Evolutionary conservation across 345 rosid species (phyloP), one percentile per base, ranked within the genome.

Genomic region (Gossypioides kirkii): DNA sequence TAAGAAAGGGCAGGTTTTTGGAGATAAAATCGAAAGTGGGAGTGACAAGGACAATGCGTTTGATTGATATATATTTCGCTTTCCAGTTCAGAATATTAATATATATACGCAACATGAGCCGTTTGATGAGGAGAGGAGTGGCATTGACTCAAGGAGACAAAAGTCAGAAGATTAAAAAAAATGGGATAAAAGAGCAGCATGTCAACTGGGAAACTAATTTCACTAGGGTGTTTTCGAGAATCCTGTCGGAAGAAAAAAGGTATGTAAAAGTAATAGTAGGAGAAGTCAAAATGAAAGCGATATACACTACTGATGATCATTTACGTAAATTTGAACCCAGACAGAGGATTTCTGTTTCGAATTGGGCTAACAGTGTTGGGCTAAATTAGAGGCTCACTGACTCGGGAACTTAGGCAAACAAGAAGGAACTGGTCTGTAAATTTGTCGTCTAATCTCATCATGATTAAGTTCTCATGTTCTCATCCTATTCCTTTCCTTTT

Each of bases 131-230:
- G 17, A 11, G 70, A n/a, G 6, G 8, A 28, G 8, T 10, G 68
- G 38, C 25, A 41, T 62, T 62, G 68, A 49, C 36, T 65, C 2
- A 43, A 63, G 20, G 9, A 6, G 5, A 0, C 0, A 65, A 43
- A 65, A 43, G 53, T n/a, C 68, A 22, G 18, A 10, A 63, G 14
- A 26, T 64, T 42, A 14, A 14, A 50, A 46, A 46, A 16, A 50
- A 50, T 10, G 13, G 17, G 53, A 43, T 43, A 43, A 65, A 42
- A 65, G 70, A 65, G 28, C 53, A 65, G 70, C n/a, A 65, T 65
- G 70, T 65, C 70, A 65, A 65, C 70, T 43, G 70, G 70, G 43
- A 65, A 65, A 65, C 26, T 42, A 43, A 6, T 5, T 65, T 65
- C 53, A 43, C 53, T 65, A 43, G 4, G 70, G 53, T 43, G 28